phyloP scores from a whole-genome alignment of 495 filamentous ascomycete genomes.

The Hypoxylon rickii region DNA sequence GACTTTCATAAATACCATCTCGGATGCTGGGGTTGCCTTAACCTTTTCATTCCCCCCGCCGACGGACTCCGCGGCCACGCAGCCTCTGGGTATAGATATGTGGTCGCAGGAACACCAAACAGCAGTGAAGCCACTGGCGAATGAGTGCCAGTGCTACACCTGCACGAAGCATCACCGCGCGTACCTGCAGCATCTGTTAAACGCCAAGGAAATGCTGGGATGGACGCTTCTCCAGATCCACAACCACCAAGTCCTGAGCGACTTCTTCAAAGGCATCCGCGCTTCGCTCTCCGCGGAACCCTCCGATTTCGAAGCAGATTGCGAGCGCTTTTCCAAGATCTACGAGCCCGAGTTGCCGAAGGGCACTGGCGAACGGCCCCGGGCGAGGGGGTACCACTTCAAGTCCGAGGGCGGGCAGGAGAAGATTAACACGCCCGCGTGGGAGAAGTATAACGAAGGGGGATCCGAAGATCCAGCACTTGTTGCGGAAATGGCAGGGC shows the following conservation, averaged over 20 bases:
- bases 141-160: slow-evolving; percentile 77
- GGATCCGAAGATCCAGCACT: slow-evolving; percentile 25
- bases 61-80: neutral
- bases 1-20: slow-evolving; percentile 70
- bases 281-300: slow-evolving; percentile 50
- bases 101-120: slow-evolving; percentile 63
- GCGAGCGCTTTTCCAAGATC: slow-evolving; percentile 55
- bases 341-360: slow-evolving; percentile 74
- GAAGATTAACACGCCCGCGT: slow-evolving; percentile 71
- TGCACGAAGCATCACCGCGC: slow-evolving; percentile 85
- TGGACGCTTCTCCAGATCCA: slow-evolving; percentile 94
- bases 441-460: slow-evolving; percentile 47
- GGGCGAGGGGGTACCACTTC: slow-evolving; percentile 84
- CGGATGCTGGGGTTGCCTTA: slow-evolving; percentile 86
- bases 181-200: slow-evolving; percentile 83
- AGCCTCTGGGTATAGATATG: slow-evolving; percentile 74
- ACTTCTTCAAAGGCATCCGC: slow-evolving; percentile 75
- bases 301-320: slow-evolving; percentile 66
- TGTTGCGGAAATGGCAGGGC: slow-evolving; percentile 31
- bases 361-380: slow-evolving; percentile 75
- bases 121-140: slow-evolving; percentile 60
- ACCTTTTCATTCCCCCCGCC: slow-evolving; percentile 73
- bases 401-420: slow-evolving; percentile 67
- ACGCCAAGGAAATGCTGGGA: slow-evolving; percentile 91
- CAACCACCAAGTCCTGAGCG: slow-evolving; percentile 72